Evolutionary conservation across 192 early-diverging fungal species (phyloP).

Genomic region (Powellomyces hirtus): DNA sequence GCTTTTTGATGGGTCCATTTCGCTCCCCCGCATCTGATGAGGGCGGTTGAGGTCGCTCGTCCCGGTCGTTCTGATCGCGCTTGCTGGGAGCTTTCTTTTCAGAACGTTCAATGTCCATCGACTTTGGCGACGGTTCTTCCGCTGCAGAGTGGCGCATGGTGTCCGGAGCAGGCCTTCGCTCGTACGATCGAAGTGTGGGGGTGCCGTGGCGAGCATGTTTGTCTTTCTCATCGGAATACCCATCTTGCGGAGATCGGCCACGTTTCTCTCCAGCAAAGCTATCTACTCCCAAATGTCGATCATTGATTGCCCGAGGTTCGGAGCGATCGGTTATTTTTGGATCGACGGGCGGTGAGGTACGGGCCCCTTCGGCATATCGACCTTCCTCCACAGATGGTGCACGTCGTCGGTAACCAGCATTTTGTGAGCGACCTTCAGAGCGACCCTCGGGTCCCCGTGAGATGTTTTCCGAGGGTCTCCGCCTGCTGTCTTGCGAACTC

Average conservation of each 20-base stretch:
- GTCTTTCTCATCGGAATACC: not conserved
- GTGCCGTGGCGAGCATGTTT: not conserved
- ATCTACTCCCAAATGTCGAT: not conserved
- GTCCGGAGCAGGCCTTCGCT: no score
- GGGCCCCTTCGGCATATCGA: no score
- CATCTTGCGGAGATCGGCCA: not conserved
- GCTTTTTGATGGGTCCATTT: no score
- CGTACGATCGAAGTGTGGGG: no score
- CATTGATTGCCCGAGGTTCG: not conserved
- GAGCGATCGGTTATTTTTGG: not conserved
- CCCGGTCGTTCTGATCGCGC: no score
- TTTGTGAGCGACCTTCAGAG: not conserved
- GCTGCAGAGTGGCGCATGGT: not conserved
- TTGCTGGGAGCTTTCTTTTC: not conserved
- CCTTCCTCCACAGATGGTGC: no score
- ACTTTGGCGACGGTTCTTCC: not conserved
- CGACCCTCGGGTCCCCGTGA: not conserved
- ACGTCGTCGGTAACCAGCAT: no score
- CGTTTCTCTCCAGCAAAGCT: not conserved
- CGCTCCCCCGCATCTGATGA: no score
- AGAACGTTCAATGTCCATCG: not conserved
- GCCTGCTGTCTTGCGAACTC: not conserved
- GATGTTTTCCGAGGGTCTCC: not conserved
- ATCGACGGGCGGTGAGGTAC: no score
- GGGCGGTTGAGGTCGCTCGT: no score